Evolutionary conservation across 305 asterid species (phyloP).

Genomic region (Salvia sclarea): DNA sequence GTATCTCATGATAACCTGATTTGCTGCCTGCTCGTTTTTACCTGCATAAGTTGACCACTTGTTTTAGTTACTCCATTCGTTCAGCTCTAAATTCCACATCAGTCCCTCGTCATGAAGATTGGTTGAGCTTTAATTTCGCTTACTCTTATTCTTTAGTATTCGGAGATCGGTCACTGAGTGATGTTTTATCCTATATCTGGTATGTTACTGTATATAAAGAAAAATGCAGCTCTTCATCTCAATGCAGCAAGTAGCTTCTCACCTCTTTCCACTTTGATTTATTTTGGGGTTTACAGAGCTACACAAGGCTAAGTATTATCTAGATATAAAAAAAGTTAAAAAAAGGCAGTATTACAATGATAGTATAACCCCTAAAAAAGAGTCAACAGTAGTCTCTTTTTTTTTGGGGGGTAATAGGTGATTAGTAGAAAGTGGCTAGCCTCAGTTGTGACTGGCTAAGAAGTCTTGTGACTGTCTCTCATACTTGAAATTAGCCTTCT

Average conservation of each 20-base stretch:
- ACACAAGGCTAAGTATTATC: neutral
- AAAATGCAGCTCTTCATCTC: constrained; percentile 1
- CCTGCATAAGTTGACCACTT: neutral
- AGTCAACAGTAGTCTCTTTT: too few relatives aligned
- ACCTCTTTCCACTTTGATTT: neutral
- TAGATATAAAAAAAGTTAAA: neutral
- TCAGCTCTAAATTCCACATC: neutral
- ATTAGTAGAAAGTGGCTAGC: neutral
- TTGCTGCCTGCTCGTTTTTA: neutral
- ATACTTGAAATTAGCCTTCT: constrained; percentile 39
- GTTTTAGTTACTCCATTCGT: neutral
- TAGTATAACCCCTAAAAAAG: neutral
- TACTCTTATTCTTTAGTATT: neutral
- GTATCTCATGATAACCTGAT: neutral
- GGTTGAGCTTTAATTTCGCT: neutral
- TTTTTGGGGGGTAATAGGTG: neutral
- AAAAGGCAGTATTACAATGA: neutral
- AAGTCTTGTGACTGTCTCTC: constrained; percentile 50
- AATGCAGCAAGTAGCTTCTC: constrained; percentile 9
- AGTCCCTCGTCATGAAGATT: neutral
- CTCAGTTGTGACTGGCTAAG: constrained; percentile 36
- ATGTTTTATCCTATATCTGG: neutral
- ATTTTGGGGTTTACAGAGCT: neutral
- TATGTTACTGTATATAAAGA: neutral
- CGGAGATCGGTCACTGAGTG: neutral